Evolutionary conservation across 345 rosid genomes (phyloP), one percentile per base, ranked within the genome.

Genomic region (Salix dunnii): DNA sequence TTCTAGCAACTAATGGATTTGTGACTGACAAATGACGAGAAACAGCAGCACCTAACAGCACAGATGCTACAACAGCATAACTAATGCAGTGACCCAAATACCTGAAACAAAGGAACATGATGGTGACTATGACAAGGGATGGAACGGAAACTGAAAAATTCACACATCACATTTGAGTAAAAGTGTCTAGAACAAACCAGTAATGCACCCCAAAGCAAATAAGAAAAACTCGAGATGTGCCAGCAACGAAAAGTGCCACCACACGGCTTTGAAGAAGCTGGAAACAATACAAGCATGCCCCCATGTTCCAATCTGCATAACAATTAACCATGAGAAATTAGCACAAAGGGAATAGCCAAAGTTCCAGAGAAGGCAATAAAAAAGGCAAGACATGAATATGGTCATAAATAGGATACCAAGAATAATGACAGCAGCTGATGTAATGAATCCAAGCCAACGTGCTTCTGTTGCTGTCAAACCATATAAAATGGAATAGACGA

Each of bases 121-220:
- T 25, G 78, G 53, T 33, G 72, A 67, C 33, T 70, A 62, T 75
- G 60, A 82, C 68, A 75, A 33, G 62, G 27, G 69, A 60, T 21
- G 43, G 60, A 55, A 77, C 61, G 28, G 68, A 84, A 82, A 74
- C 61, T n/a, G 43, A 30, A 6, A 77, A 77, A 38, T 51, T 31
- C 31, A 20, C 65, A 35, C 53, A 16, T 36, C 75, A 68, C 35
- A 43, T 63, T 67, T 61, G 31, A 23, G 63, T 18, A 33, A 65
- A 31, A 42, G 74, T 79, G 84, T 64, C 63, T 43, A 75, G 74
- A 78, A 89, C 98, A 85, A 82, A 96, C 98, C 99, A 96, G 86
- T 91, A 96, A 82, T 96, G 97, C 83, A 94, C 93, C 85, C 99
- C 99, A 84, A 96, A 96, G 88, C 97, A 94, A 82, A 96, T 94